phyloP scores from a whole-genome alignment of 1,284 basidiomycete species.

The Leccinum glutinopallens region DNA sequence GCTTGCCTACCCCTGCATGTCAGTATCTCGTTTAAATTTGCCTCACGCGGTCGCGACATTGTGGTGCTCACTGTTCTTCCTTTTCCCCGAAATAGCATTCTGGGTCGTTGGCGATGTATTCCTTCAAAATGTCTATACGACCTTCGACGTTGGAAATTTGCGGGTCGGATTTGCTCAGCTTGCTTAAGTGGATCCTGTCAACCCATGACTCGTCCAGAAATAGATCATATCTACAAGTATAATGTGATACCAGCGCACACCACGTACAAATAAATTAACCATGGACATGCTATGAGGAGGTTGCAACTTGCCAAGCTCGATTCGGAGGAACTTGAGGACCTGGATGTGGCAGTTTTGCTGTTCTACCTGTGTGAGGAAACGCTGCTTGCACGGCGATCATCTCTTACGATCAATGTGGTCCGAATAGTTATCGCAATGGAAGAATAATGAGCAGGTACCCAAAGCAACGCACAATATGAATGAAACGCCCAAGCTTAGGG shows the following conservation, averaged over 20 bases:
- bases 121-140: slow-evolving; percentile 26
- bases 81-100: slow-evolving; percentile 9
- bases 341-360: background rate
- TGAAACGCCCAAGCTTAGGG: background rate
- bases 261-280: background rate
- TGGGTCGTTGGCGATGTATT: slow-evolving; percentile 26
- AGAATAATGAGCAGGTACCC: background rate
- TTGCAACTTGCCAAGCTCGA: background rate
- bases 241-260: background rate
- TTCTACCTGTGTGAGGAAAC: background rate
- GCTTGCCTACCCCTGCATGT: slow-evolving; percentile 5
- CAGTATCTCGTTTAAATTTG: slow-evolving; percentile 3
- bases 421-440: background rate
- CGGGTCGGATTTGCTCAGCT: slow-evolving; percentile 30
- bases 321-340: background rate
- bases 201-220: background rate
- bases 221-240: background rate
- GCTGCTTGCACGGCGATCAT: background rate
- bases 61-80: background rate
- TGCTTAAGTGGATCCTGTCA: slow-evolving; percentile 6
- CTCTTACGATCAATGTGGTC: background rate
- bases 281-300: background rate
- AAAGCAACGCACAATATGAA: background rate
- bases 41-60: background rate
- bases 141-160: slow-evolving; percentile 18